phyloP scores from a whole-genome alignment of 164 flowering plant species.

The Nymphaea thermarum region DNA sequence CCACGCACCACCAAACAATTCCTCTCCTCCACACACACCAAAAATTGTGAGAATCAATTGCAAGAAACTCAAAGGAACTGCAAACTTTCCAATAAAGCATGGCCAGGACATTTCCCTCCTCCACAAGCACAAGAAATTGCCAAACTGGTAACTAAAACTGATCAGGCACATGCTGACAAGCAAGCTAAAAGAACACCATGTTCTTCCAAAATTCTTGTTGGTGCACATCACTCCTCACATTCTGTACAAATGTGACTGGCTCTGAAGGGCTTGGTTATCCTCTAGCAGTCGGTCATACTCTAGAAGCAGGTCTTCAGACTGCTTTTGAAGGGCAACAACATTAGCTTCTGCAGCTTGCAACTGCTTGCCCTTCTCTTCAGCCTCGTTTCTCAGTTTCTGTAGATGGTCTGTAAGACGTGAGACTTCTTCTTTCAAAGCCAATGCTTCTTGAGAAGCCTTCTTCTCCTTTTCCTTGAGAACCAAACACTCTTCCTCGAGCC shows the following conservation, averaged over 20 bases:
- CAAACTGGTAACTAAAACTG: neutral
- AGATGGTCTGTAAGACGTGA: conserved; percentile 30
- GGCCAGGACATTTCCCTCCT: neutral
- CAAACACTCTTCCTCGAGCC: conserved; percentile 39
- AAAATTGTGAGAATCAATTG: neutral
- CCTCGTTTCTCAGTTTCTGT: conserved; percentile 53
- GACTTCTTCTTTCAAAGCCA: conserved; percentile 40
- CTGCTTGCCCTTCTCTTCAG: conserved; percentile 52
- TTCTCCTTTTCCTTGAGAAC: conserved; percentile 59
- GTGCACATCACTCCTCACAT: neutral
- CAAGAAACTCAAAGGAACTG: too few species aligned
- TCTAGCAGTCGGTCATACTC: conserved; percentile 86
- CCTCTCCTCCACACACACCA: neutral
- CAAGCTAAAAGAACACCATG: neutral
- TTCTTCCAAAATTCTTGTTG: neutral
- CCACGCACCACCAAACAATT: neutral
- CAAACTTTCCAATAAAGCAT: too few species aligned
- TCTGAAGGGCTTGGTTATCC: conserved; percentile 84
- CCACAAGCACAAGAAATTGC: neutral
- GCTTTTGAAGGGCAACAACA: conserved; percentile 78
- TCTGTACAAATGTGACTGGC: conserved; percentile 14
- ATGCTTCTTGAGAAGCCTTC: conserved; percentile 40
- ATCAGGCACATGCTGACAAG: neutral
- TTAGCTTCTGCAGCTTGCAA: conserved; percentile 67
- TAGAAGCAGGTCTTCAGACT: conserved; percentile 77